A percentile compares a stretch with the other conserved stretches of the same genome.
Evolutionary conservation across 345 rosid genomes (phyloP).

Genomic region (Bruguiera sexangula): DNA sequence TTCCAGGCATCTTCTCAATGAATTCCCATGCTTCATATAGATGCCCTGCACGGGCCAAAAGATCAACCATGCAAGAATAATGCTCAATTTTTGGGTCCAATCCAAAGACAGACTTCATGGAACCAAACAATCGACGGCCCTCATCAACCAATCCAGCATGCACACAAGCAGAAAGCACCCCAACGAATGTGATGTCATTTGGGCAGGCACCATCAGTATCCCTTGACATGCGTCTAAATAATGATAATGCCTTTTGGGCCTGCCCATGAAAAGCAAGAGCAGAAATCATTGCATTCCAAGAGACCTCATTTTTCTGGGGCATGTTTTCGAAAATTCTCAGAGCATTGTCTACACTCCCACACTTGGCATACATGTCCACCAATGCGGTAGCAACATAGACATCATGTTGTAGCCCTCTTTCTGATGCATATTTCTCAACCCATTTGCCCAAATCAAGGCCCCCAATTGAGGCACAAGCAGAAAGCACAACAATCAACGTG

Average conservation of each 20-base stretch:
- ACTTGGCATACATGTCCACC: conserved; percentile 87
- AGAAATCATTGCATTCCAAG: conserved; percentile 90
- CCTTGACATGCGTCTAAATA: conserved; percentile 52
- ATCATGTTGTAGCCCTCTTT: conserved; percentile 45
- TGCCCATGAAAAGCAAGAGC: conserved; percentile 79
- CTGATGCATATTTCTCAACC: conserved; percentile 48
- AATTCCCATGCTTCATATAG: conserved; percentile 81
- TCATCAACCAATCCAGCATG: conserved; percentile 77
- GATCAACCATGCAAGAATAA: conserved; percentile 86
- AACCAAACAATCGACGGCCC: conserved; percentile 52
- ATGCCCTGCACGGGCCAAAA: conserved; percentile 70
- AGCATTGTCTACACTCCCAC: conserved; percentile 70
- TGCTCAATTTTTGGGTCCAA: conserved; percentile 80
- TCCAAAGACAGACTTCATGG: conserved; percentile 63
- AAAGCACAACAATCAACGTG: conserved; percentile 55
- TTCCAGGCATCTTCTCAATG: conserved; percentile 66
- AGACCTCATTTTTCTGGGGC: conserved; percentile 69
- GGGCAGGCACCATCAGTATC: conserved; percentile 43
- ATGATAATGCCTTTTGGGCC: conserved; percentile 56
- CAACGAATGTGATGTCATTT: conserved; percentile 70
- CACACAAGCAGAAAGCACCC: conserved; percentile 83
- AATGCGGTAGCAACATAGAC: conserved; percentile 68
- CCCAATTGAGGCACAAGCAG: conserved; percentile 81
- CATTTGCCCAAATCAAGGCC: conserved; percentile 70
- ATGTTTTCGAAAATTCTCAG: conserved; percentile 60